Base-by-base conservation (phyloP, 768 basidiomycete species). In the Mycena crocata region DNA sequence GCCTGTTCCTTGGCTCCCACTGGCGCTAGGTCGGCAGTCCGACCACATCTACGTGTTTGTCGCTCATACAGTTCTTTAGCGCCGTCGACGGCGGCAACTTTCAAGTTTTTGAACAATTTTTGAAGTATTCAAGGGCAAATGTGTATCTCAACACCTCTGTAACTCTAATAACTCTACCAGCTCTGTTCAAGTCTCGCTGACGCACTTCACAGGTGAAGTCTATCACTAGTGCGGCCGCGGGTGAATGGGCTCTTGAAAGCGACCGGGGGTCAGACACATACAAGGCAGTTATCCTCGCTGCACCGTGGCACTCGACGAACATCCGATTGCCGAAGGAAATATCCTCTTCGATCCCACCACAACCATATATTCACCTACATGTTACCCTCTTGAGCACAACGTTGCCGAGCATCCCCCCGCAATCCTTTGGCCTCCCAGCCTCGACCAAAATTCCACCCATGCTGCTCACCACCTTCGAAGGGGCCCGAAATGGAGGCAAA, bases 361-460 rank as follows among this genome's bases (percentile, higher is more conserved):
- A 93, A 69, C 89, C 90, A 24, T 98, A 97, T 75, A 85, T 95
- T 50, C 88, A 86, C 69, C 88, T 98, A 2, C 93, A 96, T 74
- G 95, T 97, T 55, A 98, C 97, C 13, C 85, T 95, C 24, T 82
- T 99, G 40, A 86, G 90, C n/a, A 98, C 97, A 2, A 89, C 89
- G 14, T 82, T 89, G 2, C 78, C 89, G 5, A 78, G 76, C 13
- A 81, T 91, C 10, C 85, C 88, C 67, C 81, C 93, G 0, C 78
- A 80, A 3, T 95, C 94, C 78, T 96, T 98, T 76, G 85, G 83
- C 50, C 81, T 92, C 35, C 66, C 82, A 2, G 49, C 81, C 0
- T 76, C 79, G 26, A 75, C 81, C 4, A 74, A 74, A 31, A 79
- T 89, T 2, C 93, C 96, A 0, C 80, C 78, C 21, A 86, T 87